These are phyloP conservation scores for Sphagnum magellanicum DNA, from an alignment of 228 moss, liverwort and hornwort species.

Conservation along the genomic window DNA sequence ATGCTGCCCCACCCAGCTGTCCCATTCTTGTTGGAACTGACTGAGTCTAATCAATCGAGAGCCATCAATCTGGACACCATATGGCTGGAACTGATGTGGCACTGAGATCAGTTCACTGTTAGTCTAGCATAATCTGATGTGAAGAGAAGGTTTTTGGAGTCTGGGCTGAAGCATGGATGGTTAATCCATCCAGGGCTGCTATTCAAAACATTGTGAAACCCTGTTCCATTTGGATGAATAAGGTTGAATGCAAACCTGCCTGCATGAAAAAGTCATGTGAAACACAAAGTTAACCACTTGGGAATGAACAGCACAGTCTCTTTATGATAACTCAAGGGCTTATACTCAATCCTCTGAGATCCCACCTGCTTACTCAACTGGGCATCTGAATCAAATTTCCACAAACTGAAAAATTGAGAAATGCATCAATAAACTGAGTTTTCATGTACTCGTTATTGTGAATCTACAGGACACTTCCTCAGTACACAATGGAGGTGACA, in stretches of 20 bases:
- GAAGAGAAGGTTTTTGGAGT: slow-evolving; percentile 33
- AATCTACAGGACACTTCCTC: background rate
- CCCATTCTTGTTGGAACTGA: slow-evolving; percentile 56
- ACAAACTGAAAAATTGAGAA: background rate
- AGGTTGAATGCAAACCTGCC: slow-evolving; percentile 29
- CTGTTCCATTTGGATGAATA: slow-evolving; percentile 61
- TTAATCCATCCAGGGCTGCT: slow-evolving; percentile 13
- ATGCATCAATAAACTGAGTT: background rate
- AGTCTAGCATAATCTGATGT: slow-evolving; percentile 47
- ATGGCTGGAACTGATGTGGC: slow-evolving; percentile 38
- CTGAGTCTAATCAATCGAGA: slow-evolving; percentile 46
- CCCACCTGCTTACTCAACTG: background rate
- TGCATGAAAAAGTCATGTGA: background rate
- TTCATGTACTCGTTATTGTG: background rate
- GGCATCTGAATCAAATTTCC: background rate
- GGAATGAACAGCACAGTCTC: background rate
- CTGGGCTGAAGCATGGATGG: slow-evolving; percentile 53
- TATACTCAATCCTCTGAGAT: background rate
- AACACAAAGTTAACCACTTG: background rate
- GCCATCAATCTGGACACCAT: slow-evolving; percentile 57
- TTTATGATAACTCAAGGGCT: background rate
- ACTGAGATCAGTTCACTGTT: slow-evolving; percentile 54
- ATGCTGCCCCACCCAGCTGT: slow-evolving; percentile 52
- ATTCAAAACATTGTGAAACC: slow-evolving; percentile 34
- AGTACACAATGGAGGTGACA: background rate